Evolutionary conservation across 805 yeast species (phyloP), one percentile per base, ranked within the genome.

Genomic region (Kodamaea fukazawae): DNA sequence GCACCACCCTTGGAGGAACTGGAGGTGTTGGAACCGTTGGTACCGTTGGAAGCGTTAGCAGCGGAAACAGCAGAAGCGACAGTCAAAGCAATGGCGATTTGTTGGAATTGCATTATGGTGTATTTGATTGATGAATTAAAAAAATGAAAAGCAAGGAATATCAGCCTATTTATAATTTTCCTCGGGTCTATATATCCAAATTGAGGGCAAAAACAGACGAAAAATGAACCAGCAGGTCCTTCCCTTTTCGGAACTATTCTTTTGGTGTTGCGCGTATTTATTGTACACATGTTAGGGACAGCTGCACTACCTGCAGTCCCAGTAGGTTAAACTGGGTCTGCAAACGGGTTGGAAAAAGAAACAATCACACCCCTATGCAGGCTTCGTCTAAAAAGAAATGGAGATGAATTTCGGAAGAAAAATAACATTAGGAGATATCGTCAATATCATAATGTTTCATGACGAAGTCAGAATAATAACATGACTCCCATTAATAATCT

Each of bases 1-100:
- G 58, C 61, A 38, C 47, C 57, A 36, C 44, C 39, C 33, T 50
- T 36, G 45, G 54, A 29, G 39, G 48, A 35, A 14, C 50, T 25
- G 32, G 29, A 10, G 48, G 41, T 39, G 32, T 41, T 43, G 14
- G 36, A 33, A 23, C 34, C 34, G 34, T 52, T 33, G 11, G 41
- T 27, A 50, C 46, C 44, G 40, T 37, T 37, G 38, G 55, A 18
- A 36, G 46, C 45, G 54, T 48, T 49, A 34, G 54, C 59, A 40
- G 61, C 61, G 40, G 61, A 49, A 38, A 53, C 61, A 34, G 56
- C 61, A 36, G 61, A 43, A 40, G 48, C 58, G 22, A 55, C 60
- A 47, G 58, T 49, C 51, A 57, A 53, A 40, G 61, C 61, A 49
- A 56, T 43, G 46, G 54, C 44, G 45, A 55, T 51, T 42, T 55